Percentiles rank a stretch among this genome's conserved stretches.
Evolutionary conservation across 805 yeast species (phyloP).

Genomic region (Saccharomycopsis olivae): DNA sequence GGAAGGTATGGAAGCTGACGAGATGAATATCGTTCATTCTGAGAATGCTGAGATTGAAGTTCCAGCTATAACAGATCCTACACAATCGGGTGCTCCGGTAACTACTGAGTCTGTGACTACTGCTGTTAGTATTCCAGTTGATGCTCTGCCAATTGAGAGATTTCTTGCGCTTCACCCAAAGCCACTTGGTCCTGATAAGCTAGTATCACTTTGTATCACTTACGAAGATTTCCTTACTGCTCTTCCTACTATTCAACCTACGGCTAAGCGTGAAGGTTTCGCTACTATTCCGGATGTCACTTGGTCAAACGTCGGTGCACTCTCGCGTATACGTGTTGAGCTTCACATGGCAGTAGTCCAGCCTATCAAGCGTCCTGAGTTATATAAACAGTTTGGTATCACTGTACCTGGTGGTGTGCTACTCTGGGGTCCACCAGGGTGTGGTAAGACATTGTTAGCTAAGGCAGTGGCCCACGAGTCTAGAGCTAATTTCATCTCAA

Average conservation of each 20-base stretch:
- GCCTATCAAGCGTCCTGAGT: conserved; percentile 87
- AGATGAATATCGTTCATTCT: conserved; percentile 3
- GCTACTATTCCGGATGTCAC: conserved; percentile 97
- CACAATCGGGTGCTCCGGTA: no score
- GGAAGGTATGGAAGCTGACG: conserved; percentile 1
- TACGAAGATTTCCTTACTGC: conserved; percentile 77
- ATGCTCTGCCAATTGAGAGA: conserved; percentile 63
- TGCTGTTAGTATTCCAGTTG: no score
- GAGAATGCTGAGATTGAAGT: conserved; percentile 2
- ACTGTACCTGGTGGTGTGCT: conserved; percentile 95
- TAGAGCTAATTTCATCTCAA: conserved; percentile 89
- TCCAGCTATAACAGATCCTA: not conserved
- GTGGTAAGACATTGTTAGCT: conserved; percentile 93
- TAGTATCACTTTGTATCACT: conserved; percentile 64
- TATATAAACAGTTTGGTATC: conserved; percentile 84
- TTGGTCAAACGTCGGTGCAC: conserved; percentile 93
- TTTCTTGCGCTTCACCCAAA: conserved; percentile 69
- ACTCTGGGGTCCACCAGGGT: conserved; percentile 99
- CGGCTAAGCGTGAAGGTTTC: conserved; percentile 96
- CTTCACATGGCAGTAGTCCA: conserved; percentile 96
- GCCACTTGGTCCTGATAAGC: conserved; percentile 66
- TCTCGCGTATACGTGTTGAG: conserved; percentile 70
- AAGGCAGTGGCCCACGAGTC: conserved; percentile 99
- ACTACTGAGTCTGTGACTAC: conserved; percentile 29
- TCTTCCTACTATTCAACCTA: conserved; percentile 88